Conservation (phyloP, 768 basidiomycete species). For the Leccinum olivaceopallidum region DNA sequence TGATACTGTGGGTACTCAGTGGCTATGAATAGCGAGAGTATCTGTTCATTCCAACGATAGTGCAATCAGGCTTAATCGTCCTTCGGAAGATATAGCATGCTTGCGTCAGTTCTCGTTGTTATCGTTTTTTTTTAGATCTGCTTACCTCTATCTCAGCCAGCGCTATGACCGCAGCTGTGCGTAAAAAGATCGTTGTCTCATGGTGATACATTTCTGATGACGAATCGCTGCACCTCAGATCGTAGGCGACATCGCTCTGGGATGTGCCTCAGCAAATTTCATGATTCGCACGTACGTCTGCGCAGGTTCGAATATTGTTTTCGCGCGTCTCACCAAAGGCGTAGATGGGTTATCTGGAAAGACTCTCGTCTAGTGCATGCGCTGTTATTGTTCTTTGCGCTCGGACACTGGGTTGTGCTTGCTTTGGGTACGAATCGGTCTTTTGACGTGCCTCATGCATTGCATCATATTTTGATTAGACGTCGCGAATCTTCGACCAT, state of each 20-base stretch:
- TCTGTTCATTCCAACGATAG: conserved; percentile 7
- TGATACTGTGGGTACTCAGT: conserved; percentile 15
- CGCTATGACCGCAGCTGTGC: conserved; percentile 13
- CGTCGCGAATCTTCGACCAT: conserved; percentile 8
- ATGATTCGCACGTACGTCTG: conserved; percentile 31
- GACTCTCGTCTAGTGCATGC: conserved; percentile 14
- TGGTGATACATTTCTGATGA: neutral
- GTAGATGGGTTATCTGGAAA: conserved; percentile 33
- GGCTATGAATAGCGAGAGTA: neutral
- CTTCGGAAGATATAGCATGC: conserved; percentile 4
- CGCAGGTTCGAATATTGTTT: neutral
- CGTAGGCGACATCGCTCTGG: conserved; percentile 15
- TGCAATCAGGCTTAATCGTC: neutral
- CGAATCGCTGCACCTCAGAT: conserved; percentile 7
- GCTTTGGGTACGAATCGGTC: conserved; percentile 10
- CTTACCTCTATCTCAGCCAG: conserved; percentile 13
- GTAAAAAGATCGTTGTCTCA: neutral
- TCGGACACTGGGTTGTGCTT: conserved; percentile 28
- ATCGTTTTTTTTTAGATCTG: neutral
- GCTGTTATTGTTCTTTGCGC: conserved; percentile 10
- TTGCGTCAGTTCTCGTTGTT: conserved; percentile 16
- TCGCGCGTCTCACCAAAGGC: neutral
- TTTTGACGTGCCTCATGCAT: neutral
- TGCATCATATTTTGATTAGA: conserved; percentile 11
- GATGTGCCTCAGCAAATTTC: conserved; percentile 25